Evolutionary conservation across 345 rosid genomes (phyloP), one percentile per base, ranked within the genome.

Genomic region (Rhizophora mangle): DNA sequence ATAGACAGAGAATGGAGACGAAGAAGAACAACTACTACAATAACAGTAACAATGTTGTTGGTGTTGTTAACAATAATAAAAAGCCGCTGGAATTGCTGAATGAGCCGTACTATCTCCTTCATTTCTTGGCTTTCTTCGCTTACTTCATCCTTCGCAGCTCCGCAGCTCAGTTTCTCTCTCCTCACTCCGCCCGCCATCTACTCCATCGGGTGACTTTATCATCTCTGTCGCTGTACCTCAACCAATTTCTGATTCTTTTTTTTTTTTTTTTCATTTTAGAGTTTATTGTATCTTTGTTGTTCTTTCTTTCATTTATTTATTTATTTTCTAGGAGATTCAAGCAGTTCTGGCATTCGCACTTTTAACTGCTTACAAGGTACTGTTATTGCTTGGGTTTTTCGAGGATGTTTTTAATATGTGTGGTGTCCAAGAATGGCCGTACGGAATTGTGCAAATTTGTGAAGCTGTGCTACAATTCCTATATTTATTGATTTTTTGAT

Each of bases 51-150:
- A 37, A 37, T 31, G 32, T 8, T 7, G 37, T 7, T 8, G 10
- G 37, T 7, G 37, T 31, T 2, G 4, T 6, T 2, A 43, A 43
- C 2, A 39, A 39, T 72, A 63, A 55, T 72, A 60, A 18, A 61
- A 82, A 79, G 49, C 68, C 63, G 64, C 58, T 86, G 72, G 86
- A 80, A 69, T 71, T 62, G 83, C 63, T 85, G 74, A 86, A 81
- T 72, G 93, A 94, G 79, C 91, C 97, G 2, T 87, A 83, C 65
- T 91, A 85, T 54, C 80, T 89, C 68, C 80, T 64, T 72, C 92
- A 93, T 80, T 85, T 86, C 75, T 76, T 91, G 70, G 82, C 88
- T 63, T 87, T 89, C 81, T 91, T 93, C 85, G 82, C 93, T 39
- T 91, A 91, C 71, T 67, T 89, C 43, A 81, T 87, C 51, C 72